Percentiles rank a stretch among this genome's conserved stretches.
phyloP scores from a whole-genome alignment of 306 rosid species.

The Medicago arabica region DNA sequence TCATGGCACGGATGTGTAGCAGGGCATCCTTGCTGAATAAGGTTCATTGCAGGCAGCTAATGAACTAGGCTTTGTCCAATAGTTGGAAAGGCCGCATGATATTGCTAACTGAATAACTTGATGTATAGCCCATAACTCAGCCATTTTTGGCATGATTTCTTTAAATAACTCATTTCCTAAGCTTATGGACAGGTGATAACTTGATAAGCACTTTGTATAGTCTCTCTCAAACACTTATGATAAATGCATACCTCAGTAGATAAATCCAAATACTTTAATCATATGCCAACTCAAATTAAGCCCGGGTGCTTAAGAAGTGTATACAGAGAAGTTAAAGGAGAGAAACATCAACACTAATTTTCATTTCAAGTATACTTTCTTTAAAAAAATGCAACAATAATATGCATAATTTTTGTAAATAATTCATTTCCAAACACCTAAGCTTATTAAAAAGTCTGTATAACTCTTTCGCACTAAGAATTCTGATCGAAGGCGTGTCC shows the following conservation, averaged over 20 bases:
- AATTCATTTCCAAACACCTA: background rate
- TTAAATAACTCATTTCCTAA: background rate
- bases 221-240: background rate
- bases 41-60: background rate
- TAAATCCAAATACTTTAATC: too few relatives aligned
- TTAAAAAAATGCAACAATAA: background rate
- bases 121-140: background rate
- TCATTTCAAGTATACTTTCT: background rate
- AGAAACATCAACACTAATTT: background rate
- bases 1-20: background rate
- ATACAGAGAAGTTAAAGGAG: background rate
- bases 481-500: too few relatives aligned
- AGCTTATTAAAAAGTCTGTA: background rate
- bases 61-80: background rate
- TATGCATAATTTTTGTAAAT: background rate
- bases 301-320: background rate
- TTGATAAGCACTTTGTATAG: background rate
- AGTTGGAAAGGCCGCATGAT: background rate
- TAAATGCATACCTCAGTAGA: background rate
- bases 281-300: background rate
- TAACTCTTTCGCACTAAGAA: too few relatives aligned
- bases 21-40: background rate
- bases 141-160: background rate
- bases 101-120: background rate
- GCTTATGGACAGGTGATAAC: background rate